Evolutionary conservation across 1,284 basidiomycete species (phyloP).

Genomic region (Ganoderma multipileum): DNA sequence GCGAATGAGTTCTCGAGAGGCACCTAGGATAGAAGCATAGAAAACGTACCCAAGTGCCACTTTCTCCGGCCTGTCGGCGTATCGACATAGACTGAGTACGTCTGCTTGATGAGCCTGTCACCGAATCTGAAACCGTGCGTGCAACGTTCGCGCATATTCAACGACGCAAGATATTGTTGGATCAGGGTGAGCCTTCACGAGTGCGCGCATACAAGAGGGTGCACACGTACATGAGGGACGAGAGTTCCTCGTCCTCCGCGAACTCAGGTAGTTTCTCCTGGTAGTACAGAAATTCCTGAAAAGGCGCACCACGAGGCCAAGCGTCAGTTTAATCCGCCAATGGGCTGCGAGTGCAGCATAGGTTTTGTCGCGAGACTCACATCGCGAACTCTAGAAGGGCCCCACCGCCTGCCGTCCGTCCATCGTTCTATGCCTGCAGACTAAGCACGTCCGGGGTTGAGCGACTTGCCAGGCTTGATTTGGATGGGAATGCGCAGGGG

Average conservation of each 20-base stretch:
- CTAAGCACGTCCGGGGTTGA: conserved; percentile 19
- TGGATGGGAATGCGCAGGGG: conserved; percentile 5
- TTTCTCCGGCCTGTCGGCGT: conserved; percentile 68
- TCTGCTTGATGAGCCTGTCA: conserved; percentile 75
- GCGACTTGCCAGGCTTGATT: conserved; percentile 25
- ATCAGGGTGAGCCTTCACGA: background rate
- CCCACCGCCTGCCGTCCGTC: conserved; percentile 65
- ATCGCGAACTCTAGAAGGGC: conserved; percentile 77
- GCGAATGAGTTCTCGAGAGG: conserved; percentile 10
- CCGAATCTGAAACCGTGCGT: conserved; percentile 36
- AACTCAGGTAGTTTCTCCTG: conserved; percentile 47
- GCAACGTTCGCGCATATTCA: background rate
- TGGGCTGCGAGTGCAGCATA: conserved; percentile 1
- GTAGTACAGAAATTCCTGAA: conserved; percentile 49
- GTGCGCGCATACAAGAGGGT: background rate
- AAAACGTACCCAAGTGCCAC: conserved; percentile 78
- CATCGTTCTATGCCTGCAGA: conserved; percentile 73
- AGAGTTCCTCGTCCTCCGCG: conserved; percentile 35
- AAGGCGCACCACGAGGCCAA: conserved; percentile 15
- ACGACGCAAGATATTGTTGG: background rate
- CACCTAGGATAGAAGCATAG: conserved; percentile 13
- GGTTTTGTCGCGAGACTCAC: conserved; percentile 47
- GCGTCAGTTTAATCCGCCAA: conserved; percentile 6
- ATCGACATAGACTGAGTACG: conserved; percentile 78
- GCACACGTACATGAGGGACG: conserved; percentile 34